Evolutionary conservation across 2,329 filamentous ascomycete genomes (phyloP).

Genomic region (Scytalidium sp.): DNA sequence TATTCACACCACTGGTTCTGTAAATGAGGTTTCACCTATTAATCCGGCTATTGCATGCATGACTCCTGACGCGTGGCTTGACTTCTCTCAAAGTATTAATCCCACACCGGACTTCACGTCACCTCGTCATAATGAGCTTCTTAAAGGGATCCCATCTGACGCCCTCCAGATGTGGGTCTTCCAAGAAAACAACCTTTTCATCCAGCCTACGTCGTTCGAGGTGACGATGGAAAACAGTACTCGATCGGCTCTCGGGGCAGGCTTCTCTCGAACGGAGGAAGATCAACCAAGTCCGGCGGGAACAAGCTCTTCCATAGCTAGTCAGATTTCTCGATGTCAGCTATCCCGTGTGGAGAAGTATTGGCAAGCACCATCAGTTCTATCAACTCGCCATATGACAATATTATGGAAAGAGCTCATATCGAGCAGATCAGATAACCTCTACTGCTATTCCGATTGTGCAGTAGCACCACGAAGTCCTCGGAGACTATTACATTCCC

Average conservation of each 20-base stretch:
- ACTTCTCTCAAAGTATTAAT: background rate
- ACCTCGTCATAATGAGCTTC: background rate
- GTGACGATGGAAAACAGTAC: background rate
- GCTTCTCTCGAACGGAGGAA: background rate
- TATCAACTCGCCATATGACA: constrained; percentile 37
- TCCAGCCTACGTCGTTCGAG: background rate
- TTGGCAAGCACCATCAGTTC: constrained; percentile 36
- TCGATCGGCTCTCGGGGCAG: background rate
- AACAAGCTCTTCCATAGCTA: background rate
- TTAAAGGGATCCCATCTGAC: background rate
- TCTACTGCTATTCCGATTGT: constrained; percentile 30
- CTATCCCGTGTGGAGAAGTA: constrained; percentile 31
- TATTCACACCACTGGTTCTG: background rate
- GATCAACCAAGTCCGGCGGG: background rate
- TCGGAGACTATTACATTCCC: constrained; percentile 26
- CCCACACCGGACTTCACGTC: background rate
- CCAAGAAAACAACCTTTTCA: background rate
- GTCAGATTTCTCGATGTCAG: background rate
- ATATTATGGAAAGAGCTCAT: constrained; percentile 37
- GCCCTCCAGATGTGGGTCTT: background rate
- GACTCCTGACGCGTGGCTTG: background rate
- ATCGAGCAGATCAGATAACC: constrained; percentile 32
- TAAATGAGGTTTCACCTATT: background rate
- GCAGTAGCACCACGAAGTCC: constrained; percentile 12
- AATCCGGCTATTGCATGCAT: background rate